A percentile compares a stretch with the other conserved stretches of the same genome.
Evolutionary conservation across 352 stramenopile genomes (phyloP).

Genomic region (Detonula confervacea): DNA sequence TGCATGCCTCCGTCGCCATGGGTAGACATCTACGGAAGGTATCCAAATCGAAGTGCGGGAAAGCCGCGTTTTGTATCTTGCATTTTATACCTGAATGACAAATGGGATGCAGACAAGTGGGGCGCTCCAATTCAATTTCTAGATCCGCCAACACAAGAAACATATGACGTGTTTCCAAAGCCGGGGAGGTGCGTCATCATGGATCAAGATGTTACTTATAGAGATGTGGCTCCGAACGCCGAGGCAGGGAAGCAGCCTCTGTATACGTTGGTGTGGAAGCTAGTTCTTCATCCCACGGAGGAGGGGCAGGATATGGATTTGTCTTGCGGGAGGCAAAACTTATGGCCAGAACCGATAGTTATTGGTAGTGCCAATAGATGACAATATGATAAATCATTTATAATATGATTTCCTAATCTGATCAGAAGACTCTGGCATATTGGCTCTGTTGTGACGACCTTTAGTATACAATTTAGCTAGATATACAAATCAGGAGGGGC

Average conservation of each 20-base stretch:
- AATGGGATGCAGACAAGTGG: constrained; percentile 67
- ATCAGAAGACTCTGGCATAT: no score
- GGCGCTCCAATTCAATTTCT: constrained; percentile 78
- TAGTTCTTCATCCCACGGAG: constrained; percentile 74
- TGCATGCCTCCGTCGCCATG: no score
- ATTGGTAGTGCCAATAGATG: constrained; percentile 69
- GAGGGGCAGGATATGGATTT: constrained; percentile 63
- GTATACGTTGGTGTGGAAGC: constrained; percentile 83
- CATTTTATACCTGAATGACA: constrained; percentile 75
- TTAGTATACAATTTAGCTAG: no score
- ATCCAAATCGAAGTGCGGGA: constrained; percentile 67
- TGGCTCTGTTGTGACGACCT: no score
- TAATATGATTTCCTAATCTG: no score
- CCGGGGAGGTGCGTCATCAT: constrained; percentile 73
- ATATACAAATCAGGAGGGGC: no score
- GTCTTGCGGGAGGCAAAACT: constrained; percentile 20
- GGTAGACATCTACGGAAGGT: constrained; percentile 75
- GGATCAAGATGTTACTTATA: constrained; percentile 82
- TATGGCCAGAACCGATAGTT: constrained; percentile 50
- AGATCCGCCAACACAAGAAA: constrained; percentile 58
- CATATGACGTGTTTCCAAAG: constrained; percentile 51
- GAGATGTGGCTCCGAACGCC: constrained; percentile 62
- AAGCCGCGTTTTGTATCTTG: constrained; percentile 80
- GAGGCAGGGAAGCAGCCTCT: constrained; percentile 61
- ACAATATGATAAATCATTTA: not conserved